phyloP scores from a whole-genome alignment of 495 filamentous ascomycete genomes.

The Aspergillus incahuasiensis region DNA sequence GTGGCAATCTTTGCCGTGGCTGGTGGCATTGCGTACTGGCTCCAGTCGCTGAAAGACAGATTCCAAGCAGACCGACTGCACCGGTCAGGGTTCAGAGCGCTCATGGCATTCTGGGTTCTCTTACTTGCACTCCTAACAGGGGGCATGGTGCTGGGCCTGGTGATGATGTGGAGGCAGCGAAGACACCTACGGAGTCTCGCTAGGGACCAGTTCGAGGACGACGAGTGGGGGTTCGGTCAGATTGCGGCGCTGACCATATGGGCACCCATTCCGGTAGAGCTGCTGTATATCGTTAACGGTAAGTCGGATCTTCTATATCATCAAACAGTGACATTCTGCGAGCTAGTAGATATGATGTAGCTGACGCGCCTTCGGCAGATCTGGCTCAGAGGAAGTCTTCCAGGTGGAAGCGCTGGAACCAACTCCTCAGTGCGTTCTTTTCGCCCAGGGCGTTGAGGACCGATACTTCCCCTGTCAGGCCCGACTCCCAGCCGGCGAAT shows the following conservation, averaged over 20 bases:
- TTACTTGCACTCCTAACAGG: background rate
- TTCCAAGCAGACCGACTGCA: conserved; percentile 8
- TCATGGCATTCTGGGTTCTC: conserved; percentile 4
- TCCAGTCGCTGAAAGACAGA: conserved; percentile 1
- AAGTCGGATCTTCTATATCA: background rate
- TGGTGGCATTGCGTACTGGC: conserved; percentile 2
- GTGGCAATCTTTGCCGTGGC: conserved; percentile 8
- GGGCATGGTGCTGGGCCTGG: conserved; percentile 4
- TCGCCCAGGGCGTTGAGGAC: conserved; percentile 1
- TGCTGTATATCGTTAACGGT: conserved; percentile 8
- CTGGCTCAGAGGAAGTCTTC: conserved; percentile 1
- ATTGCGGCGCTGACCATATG: conserved; percentile 10
- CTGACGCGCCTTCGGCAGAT: too few species aligned
- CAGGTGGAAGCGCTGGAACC: conserved; percentile 4
- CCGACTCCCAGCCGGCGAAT: conserved; percentile 3
- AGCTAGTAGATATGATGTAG: too few species aligned
- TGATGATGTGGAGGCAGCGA: conserved; percentile 10
- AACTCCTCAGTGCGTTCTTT: background rate
- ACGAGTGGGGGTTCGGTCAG: conserved; percentile 10
- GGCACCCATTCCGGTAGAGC: conserved; percentile 5
- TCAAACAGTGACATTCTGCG: too few species aligned
- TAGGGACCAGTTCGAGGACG: conserved; percentile 8
- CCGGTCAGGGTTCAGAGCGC: background rate
- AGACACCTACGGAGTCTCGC: conserved; percentile 6
- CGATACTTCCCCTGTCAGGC: background rate